phyloP scores from a whole-genome alignment of 2,329 filamentous ascomycete genomes.

The Boeremia lycopersici region DNA sequence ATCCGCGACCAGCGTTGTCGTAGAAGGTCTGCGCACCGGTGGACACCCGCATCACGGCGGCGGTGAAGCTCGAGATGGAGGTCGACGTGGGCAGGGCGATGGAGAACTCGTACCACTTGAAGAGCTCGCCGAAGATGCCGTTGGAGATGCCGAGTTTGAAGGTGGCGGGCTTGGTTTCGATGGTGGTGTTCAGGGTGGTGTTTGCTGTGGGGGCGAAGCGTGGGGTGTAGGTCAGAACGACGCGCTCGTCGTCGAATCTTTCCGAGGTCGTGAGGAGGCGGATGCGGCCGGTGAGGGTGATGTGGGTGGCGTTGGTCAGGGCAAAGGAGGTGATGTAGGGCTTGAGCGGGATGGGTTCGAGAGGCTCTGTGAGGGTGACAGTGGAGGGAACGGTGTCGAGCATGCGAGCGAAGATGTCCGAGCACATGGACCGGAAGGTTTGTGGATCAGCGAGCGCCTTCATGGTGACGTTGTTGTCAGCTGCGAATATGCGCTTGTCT shows the following conservation, averaged over 20 bases:
- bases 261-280: constrained; percentile 21
- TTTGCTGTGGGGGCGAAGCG: neutral
- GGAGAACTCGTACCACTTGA: constrained; percentile 16
- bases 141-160: neutral
- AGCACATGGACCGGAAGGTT: constrained; percentile 27
- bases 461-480: constrained; percentile 42
- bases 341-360: constrained; percentile 23
- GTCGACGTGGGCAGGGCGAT: neutral
- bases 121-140: constrained; percentile 10
- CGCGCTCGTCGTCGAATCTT: constrained; percentile 1
- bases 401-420: constrained; percentile 26
- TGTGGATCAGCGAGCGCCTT: constrained; percentile 27
- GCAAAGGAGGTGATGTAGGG: constrained; percentile 24
- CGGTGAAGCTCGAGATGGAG: constrained; percentile 9
- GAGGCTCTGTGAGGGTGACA: constrained; percentile 25
- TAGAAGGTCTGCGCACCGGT: constrained; percentile 2
- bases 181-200: constrained; percentile 7
- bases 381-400: constrained; percentile 29
- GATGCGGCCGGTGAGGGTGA: constrained; percentile 24
- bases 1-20: constrained; percentile 10
- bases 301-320: constrained; percentile 14
- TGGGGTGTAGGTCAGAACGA: constrained; percentile 7
- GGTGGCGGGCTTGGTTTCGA: neutral
- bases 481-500: constrained; percentile 40
- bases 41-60: constrained; percentile 2